Evolutionary conservation across 1,284 basidiomycete genomes (phyloP), one percentile per base, ranked within the genome.

Genomic region (Tausonia pullulans): DNA sequence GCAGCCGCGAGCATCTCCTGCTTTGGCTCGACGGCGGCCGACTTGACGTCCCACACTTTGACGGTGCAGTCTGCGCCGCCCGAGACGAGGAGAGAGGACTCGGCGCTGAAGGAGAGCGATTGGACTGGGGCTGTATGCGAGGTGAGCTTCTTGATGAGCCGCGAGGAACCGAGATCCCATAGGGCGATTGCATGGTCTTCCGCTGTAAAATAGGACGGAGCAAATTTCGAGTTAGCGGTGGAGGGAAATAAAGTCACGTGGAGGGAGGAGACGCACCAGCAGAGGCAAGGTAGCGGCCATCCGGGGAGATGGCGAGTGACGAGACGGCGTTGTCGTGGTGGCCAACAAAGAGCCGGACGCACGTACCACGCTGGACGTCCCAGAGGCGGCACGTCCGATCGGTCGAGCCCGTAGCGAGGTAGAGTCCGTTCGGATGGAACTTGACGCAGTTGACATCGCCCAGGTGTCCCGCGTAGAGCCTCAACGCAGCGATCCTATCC

Each of bases 381-480:
- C 96, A 99, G 50, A 99, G 77, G 55, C 96, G 84, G 68, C 92
- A 91, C 5, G 94, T 94, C 81, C 90, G 88, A 75, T 99, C 96
- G 69, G 87, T 92, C 0, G 94, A 98, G 3, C 93, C 96, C 0
- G 96, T 98, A 2, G 93, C 95, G 27, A 99, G 84, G 77, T 98
- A 99, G 45, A 99, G 78, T 40, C 92, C 94, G 74, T 99, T 99
- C 0, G 95, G 94, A 75, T 99, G 96, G 79, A 98, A 99, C 73
- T 85, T 83, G 45, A 99, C 83, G 74, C 91, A 95, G 75, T 98
- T 92, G 67, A 99, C 96, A 74, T 99, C 96, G 70, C 90, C 92
- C 69, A 97, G 74, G 78, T 99, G 96, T 0, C 96, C 96, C 0
- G 91, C 93, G 77, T 96, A 98, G 74, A 98, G 87, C 68, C 96